A percentile compares a stretch with the other conserved stretches of the same genome.
Evolutionary conservation across 305 asterid genomes (phyloP).

Genomic region (Fraxinus ornus): DNA sequence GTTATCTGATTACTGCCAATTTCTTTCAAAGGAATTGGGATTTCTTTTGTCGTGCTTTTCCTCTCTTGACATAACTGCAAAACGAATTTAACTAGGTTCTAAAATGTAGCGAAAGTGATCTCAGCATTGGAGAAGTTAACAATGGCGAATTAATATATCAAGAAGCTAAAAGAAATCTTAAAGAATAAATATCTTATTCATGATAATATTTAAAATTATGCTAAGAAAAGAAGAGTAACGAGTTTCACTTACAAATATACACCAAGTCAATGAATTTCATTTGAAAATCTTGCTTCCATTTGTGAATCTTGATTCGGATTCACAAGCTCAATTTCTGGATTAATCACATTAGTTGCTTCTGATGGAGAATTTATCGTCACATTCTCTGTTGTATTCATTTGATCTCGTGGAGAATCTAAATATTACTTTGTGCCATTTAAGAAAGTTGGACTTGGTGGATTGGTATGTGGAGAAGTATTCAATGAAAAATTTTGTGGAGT

Average conservation of each 20-base stretch:
- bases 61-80: not conserved
- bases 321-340: not conserved
- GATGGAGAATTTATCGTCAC: not conserved
- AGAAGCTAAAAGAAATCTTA: not conserved
- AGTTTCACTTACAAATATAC: not conserved
- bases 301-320: not conserved
- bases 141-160: not conserved
- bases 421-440: constrained; percentile 10
- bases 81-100: not conserved
- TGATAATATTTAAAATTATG: not conserved
- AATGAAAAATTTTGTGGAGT: constrained; percentile 23
- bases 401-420: not conserved
- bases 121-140: not conserved
- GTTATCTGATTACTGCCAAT: too few species aligned
- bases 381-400: not conserved
- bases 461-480: constrained; percentile 17
- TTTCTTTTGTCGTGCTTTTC: too few species aligned
- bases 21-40: too few species aligned
- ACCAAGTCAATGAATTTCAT: not conserved
- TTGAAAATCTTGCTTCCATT: not conserved
- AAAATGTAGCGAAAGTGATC: not conserved
- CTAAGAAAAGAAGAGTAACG: not conserved
- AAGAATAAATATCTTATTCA: not conserved
- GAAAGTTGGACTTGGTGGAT: constrained; percentile 25
- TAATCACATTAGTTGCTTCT: not conserved